Base-by-base conservation (phyloP, 148 eudicot species). In the Rhododendron ovatum region DNA sequence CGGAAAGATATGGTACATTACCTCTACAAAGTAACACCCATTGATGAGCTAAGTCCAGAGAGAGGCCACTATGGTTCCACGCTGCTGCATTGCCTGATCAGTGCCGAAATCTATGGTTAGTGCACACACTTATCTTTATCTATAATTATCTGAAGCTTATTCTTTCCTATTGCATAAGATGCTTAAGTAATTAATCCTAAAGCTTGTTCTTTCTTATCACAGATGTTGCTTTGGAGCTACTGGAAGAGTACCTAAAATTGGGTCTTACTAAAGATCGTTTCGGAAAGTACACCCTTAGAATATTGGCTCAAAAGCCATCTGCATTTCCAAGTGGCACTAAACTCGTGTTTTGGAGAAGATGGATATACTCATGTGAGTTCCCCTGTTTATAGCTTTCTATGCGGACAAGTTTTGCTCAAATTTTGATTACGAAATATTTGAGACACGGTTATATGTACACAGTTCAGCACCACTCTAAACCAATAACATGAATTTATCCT, bases 281-380 rank as follows among this genome's bases (percentile, higher is more conserved):
- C 1, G 35, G 74, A 67, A 67, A 67, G 33, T 67, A 26, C 74
- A 67, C 74, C 30, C 74, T 67, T 3, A 26, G 74, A 67, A 67
- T 67, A 67, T 26, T 67, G 74, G 74, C 74, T 67, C 15, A 26
- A 26, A 67, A 67, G 33, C 35, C 74, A 67, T 67, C 74, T 67
- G 74, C 74, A 26, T 67, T 67, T 33, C 74, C 74, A 67, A 67
- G 74, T 67, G 33, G 15, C 74, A 67, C 17, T 67, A 67, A 67
- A 67, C 74, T 67, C 15, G 33, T 67, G 33, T 67, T 67, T 26
- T 67, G 74, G 74, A 26, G 74, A 67, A 26, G 33, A 67, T 67
- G 74, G 74, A 67, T 67, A 67, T 67, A 67, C 74, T 67, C 74
- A 67, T 9, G 74, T 67, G 33, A 67, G 74, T 67, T 67, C 74